Percentiles rank a stretch among this genome's conserved stretches.
These are phyloP conservation scores for Oryza officinalis DNA, from an alignment of 176 grass and related monocot species.

Conservation along the genomic window DNA sequence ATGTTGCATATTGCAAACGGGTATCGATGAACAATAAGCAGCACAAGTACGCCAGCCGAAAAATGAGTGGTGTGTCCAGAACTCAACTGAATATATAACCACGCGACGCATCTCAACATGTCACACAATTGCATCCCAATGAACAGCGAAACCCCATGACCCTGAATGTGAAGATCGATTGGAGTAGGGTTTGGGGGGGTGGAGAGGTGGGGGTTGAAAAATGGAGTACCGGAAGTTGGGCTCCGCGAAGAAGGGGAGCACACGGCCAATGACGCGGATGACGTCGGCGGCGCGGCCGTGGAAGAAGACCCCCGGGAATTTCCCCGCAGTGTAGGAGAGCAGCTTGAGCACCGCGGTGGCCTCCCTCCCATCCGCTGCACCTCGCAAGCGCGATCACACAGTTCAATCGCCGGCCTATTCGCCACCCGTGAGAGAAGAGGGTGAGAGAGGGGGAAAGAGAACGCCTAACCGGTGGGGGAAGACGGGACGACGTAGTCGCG, in stretches of 20 bases:
- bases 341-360: constrained; percentile 73
- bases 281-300: constrained; percentile 72
- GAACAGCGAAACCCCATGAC: not conserved
- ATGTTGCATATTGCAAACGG: not conserved
- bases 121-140: not conserved
- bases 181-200: constrained; percentile 27
- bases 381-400: not conserved
- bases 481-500: constrained; percentile 66
- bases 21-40: not conserved
- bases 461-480: constrained; percentile 44
- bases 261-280: constrained; percentile 69
- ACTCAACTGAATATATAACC: not conserved
- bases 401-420: not conserved
- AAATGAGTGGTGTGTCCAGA: not conserved
- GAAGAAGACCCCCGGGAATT: constrained; percentile 86
- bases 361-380: constrained; percentile 67
- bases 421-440: not conserved
- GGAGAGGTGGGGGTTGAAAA: not conserved
- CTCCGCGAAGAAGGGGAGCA: constrained; percentile 82
- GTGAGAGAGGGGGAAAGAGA: not conserved
- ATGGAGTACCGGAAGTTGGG: constrained; percentile 56
- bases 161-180: not conserved
- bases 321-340: constrained; percentile 68
- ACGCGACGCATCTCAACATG: not conserved
- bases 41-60: not conserved